These are phyloP conservation scores for Posidonia australis DNA, from an alignment of 106 monocot species.

Conservation along the genomic window DNA sequence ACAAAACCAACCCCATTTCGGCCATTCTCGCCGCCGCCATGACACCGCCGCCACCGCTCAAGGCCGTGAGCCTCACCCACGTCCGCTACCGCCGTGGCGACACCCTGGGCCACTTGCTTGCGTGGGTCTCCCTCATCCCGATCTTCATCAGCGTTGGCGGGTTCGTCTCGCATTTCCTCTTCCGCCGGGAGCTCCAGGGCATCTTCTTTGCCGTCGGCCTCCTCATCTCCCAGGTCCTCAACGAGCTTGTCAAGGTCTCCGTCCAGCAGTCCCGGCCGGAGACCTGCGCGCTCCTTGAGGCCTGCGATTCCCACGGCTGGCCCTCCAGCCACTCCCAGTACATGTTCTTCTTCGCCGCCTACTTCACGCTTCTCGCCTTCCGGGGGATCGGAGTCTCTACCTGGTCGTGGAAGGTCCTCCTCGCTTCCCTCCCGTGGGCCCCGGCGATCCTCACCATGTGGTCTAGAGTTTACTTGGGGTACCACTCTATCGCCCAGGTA, in stretches of 20 bases:
- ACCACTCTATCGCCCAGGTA: constrained; percentile 93
- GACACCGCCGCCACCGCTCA: constrained; percentile 34
- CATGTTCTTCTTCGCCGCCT: constrained; percentile 95
- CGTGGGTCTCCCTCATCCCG: constrained; percentile 91
- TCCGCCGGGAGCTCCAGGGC: constrained; percentile 93
- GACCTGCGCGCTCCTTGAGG: constrained; percentile 74
- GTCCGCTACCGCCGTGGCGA: constrained; percentile 85
- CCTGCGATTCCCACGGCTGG: constrained; percentile 97
- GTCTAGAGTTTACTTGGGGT: constrained; percentile 93
- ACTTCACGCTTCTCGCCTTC: constrained; percentile 54
- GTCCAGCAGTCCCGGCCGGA: constrained; percentile 82
- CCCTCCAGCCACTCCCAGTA: constrained; percentile 95
- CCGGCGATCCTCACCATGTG: constrained; percentile 72
- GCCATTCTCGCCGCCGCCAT: background rate
- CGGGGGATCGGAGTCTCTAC: constrained; percentile 13
- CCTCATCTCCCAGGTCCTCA: constrained; percentile 70
- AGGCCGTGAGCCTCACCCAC: constrained; percentile 88
- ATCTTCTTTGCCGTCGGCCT: constrained; percentile 76
- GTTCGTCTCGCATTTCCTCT: constrained; percentile 89
- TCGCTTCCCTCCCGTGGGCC: constrained; percentile 62
- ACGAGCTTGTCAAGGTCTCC: constrained; percentile 89
- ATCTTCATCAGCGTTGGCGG: constrained; percentile 93
- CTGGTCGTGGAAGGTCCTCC: constrained; percentile 10
- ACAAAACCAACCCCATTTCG: background rate
- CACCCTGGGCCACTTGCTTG: constrained; percentile 69